Evolutionary conservation across 768 basidiomycete species (phyloP).

Genomic region (Lentinula sp.): DNA sequence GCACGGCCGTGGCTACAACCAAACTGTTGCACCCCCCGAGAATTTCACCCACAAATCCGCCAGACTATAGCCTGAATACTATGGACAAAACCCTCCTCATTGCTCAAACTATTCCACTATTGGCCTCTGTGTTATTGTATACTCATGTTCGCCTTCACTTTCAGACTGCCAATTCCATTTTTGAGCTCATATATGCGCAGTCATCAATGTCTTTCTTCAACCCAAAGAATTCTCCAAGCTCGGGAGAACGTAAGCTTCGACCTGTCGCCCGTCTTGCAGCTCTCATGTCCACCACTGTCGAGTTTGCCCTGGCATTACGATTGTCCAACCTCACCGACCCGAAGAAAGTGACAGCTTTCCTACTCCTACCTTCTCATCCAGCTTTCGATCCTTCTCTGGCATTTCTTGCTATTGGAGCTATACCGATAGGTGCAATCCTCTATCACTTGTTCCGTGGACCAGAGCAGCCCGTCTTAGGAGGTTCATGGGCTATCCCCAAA

Average conservation of each 20-base stretch:
- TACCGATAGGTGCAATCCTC: constrained; percentile 39
- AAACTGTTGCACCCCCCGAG: constrained; percentile 27
- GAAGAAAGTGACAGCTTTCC: constrained; percentile 43
- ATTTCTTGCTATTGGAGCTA: constrained; percentile 45
- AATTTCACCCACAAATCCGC: constrained; percentile 20
- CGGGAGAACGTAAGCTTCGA: constrained; percentile 8
- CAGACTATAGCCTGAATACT: constrained; percentile 35
- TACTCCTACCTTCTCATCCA: constrained; percentile 39
- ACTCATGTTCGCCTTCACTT: constrained; percentile 21
- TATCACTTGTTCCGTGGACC: constrained; percentile 35
- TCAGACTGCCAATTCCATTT: not conserved
- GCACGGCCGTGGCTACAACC: constrained; percentile 40
- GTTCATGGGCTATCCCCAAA: constrained; percentile 35
- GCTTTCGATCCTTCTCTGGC: constrained; percentile 54
- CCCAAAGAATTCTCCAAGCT: not conserved
- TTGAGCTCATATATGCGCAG: constrained; percentile 1
- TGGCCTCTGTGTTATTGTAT: constrained; percentile 21
- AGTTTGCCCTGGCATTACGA: constrained; percentile 48
- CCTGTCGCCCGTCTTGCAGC: constrained; percentile 30
- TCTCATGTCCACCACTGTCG: constrained; percentile 34
- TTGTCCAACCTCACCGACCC: constrained; percentile 49
- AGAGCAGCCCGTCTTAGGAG: constrained; percentile 36
- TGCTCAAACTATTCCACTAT: constrained; percentile 33
- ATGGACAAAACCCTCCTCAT: constrained; percentile 29
- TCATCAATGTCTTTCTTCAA: not conserved